Percentiles rank a stretch among this genome's conserved stretches.
Conservation (phyloP, 1,284 basidiomycete species). For the Golubevia pallescens region DNA sequence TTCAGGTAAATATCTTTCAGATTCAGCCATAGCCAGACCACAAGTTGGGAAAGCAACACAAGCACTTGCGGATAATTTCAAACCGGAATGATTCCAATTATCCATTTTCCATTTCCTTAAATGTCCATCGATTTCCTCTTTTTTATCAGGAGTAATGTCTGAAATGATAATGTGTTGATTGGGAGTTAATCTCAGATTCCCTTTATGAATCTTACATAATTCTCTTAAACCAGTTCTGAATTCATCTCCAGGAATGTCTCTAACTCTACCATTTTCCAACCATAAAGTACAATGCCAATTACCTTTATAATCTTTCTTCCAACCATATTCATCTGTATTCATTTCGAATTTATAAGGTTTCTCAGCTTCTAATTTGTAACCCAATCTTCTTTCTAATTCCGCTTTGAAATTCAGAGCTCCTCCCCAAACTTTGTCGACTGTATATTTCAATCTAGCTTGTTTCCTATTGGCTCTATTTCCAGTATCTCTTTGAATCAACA, state of each 20-base stretch:
- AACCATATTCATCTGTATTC: constrained; percentile 94
- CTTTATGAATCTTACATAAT: constrained; percentile 92
- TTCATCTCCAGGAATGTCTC: constrained; percentile 85
- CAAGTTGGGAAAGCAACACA: constrained; percentile 98
- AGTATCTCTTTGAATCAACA: constrained; percentile 92
- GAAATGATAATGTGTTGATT: constrained; percentile 95
- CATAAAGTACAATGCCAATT: constrained; percentile 91
- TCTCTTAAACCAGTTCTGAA: constrained; percentile 93
- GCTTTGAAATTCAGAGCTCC: constrained; percentile 71
- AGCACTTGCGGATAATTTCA: constrained; percentile 72
- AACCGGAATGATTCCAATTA: constrained; percentile 79
- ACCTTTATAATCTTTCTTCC: constrained; percentile 85
- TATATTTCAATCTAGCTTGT: constrained; percentile 82
- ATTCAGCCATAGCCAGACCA: constrained; percentile 92
- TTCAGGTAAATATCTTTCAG: constrained; percentile 90
- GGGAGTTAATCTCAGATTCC: constrained; percentile 79
- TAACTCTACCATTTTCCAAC: constrained; percentile 95
- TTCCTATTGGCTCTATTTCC: constrained; percentile 79
- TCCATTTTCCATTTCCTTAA: constrained; percentile 89
- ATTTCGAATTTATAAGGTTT: constrained; percentile 82
- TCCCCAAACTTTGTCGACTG: constrained; percentile 87
- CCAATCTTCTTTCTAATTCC: constrained; percentile 88
- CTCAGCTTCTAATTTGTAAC: constrained; percentile 77
- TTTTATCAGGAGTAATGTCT: constrained; percentile 72
- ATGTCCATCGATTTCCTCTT: constrained; percentile 78